These are phyloP conservation scores for Hyphopichia khmerensis DNA, from an alignment of 1,139 yeast species.

Conservation along the genomic window DNA sequence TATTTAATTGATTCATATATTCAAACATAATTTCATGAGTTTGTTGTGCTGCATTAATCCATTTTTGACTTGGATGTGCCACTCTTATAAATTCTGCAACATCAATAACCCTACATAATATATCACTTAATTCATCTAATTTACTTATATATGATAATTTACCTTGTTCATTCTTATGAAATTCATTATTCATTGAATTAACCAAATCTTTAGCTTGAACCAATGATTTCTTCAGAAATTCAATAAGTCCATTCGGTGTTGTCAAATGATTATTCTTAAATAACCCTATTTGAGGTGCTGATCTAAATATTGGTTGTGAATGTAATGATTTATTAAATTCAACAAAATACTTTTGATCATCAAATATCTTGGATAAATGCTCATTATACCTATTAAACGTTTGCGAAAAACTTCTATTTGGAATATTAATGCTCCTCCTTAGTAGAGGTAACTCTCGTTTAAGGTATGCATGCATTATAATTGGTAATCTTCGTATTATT, in stretches of 20 bases:
- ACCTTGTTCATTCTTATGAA: slow-evolving; percentile 39
- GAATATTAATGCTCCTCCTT: no score
- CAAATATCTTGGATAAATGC: slow-evolving; percentile 32
- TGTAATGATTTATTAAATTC: slow-evolving; percentile 23
- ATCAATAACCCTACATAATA: slow-evolving; percentile 89
- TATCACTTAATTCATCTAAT: slow-evolving; percentile 83
- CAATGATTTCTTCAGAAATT: slow-evolving; percentile 66
- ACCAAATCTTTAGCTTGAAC: slow-evolving; percentile 63
- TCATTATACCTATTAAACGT: not conserved
- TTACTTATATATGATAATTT: slow-evolving; percentile 56
- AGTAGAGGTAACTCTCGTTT: not conserved
- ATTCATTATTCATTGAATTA: slow-evolving; percentile 48
- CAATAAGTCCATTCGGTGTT: slow-evolving; percentile 67
- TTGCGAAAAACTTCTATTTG: not conserved
- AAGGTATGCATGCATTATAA: not conserved
- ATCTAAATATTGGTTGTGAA: slow-evolving; percentile 1
- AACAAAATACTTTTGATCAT: slow-evolving; percentile 42
- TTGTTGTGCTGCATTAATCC: slow-evolving; percentile 79
- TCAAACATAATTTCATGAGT: slow-evolving; percentile 90
- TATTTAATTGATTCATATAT: slow-evolving; percentile 89
- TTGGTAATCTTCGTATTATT: no score
- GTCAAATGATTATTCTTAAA: slow-evolving; percentile 70
- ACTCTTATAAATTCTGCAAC: slow-evolving; percentile 90
- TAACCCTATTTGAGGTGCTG: slow-evolving; percentile 51
- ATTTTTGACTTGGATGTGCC: slow-evolving; percentile 73